Evolutionary conservation across 805 yeast species (phyloP).

Genomic region (Ogataea nonfermentans): DNA sequence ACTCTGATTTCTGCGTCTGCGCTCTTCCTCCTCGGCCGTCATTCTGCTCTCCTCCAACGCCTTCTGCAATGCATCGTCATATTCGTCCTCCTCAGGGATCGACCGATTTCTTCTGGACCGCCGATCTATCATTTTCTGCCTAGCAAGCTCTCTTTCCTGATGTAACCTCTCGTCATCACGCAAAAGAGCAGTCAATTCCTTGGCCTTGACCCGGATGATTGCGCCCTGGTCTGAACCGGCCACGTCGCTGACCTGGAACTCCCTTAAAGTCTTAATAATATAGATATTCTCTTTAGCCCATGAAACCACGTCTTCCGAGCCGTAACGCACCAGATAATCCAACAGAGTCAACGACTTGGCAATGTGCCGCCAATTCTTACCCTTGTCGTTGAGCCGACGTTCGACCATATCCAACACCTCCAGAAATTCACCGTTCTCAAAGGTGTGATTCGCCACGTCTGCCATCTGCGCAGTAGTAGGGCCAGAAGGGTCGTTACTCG

Average conservation of each 20-base stretch:
- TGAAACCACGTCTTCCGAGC: conserved; percentile 82
- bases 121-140: conserved; percentile 27
- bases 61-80: conserved; percentile 72
- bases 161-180: conserved; percentile 78
- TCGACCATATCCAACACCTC: conserved; percentile 95
- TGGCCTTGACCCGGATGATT: conserved; percentile 83
- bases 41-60: conserved; percentile 78
- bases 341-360: conserved; percentile 88
- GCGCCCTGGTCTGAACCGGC: conserved; percentile 83
- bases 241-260: conserved; percentile 81
- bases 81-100: conserved; percentile 39
- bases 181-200: conserved; percentile 76
- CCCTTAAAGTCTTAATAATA: conserved; percentile 84
- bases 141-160: conserved; percentile 56
- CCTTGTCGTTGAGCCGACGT: conserved; percentile 89
- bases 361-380: conserved; percentile 96
- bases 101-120: conserved; percentile 35
- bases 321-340: conserved; percentile 81
- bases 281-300: conserved; percentile 92
- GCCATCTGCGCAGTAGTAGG: conserved; percentile 83
- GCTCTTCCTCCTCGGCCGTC: conserved; percentile 84
- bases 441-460: conserved; percentile 74
- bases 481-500: conserved; percentile 82
- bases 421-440: conserved; percentile 67
- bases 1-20: conserved; percentile 48